phyloP scores from a whole-genome alignment of 306 rosid species.

The Gastrolobium villosum region DNA sequence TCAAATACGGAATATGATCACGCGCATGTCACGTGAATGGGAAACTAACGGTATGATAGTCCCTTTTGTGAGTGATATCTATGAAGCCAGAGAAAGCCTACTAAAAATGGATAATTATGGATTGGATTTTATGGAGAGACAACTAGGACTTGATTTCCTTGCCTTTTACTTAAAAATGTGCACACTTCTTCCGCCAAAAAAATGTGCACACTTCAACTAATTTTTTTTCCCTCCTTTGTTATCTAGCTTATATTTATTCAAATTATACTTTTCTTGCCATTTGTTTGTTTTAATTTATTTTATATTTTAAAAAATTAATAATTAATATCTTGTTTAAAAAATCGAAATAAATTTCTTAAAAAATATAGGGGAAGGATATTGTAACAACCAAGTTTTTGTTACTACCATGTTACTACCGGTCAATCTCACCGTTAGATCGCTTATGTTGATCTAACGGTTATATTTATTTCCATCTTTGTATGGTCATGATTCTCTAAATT shows the following conservation, averaged over 20 bases:
- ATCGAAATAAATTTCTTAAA: no score
- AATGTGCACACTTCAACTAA: not conserved
- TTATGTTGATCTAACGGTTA: no score
- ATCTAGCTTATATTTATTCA: not conserved
- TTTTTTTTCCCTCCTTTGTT: not conserved
- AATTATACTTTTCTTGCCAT: not conserved
- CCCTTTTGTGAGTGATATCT: conserved; percentile 11
- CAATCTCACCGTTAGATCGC: no score
- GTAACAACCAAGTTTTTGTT: no score
- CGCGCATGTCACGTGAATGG: conserved; percentile 54
- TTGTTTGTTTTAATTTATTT: no score
- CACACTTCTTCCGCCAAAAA: not conserved
- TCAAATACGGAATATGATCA: conserved; percentile 63
- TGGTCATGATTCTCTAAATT: no score
- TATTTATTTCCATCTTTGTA: no score
- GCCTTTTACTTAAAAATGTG: not conserved
- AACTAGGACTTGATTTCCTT: not conserved
- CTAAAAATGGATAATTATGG: conserved; percentile 7
- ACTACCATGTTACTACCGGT: no score
- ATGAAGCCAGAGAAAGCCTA: conserved; percentile 20
- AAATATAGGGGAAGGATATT: no score
- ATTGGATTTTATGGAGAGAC: conserved; percentile 19
- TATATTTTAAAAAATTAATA: no score
- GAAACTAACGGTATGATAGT: conserved; percentile 49
- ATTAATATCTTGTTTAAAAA: no score